These are phyloP conservation scores for Globisporangium yorkense DNA, from an alignment of 352 stramenopile genomes.

Conservation along the genomic window DNA sequence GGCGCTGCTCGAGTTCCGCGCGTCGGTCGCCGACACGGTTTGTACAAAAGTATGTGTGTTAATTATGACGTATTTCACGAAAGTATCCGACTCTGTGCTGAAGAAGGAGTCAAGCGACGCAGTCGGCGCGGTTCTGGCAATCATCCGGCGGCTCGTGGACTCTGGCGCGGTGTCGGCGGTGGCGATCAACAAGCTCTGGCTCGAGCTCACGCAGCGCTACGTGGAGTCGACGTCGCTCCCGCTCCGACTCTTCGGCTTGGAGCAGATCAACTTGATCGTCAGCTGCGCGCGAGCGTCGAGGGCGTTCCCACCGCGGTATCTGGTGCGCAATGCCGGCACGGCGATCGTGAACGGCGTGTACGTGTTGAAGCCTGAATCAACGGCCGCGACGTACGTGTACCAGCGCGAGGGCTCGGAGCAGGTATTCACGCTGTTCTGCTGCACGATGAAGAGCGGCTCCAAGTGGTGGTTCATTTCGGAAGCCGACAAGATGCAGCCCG, in stretches of 20 bases:
- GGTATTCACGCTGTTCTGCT: conserved; percentile 95
- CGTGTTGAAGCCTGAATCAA: conserved; percentile 65
- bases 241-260: conserved; percentile 92
- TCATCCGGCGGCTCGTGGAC: conserved; percentile 78
- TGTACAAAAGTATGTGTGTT: conserved; percentile 63
- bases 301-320: conserved; percentile 84
- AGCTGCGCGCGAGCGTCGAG: conserved; percentile 72
- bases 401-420: conserved; percentile 62
- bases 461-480: conserved; percentile 99
- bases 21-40: conserved; percentile 55
- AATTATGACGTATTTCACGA: conserved; percentile 82
- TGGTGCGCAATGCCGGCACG: conserved; percentile 89
- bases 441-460: conserved; percentile 96
- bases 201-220: conserved; percentile 77
- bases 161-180: conserved; percentile 38
- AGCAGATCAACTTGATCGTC: conserved; percentile 92
- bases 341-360: conserved; percentile 93
- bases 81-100: conserved; percentile 64
- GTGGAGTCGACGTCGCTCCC: conserved; percentile 91
- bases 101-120: conserved; percentile 86
- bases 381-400: conserved; percentile 70
- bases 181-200: conserved; percentile 71
- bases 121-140: conserved; percentile 71
- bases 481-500: conserved; percentile 94
- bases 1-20: conserved; percentile 71